Conservation (phyloP, 23 red algal species). For the Cyanidiococcus yangmingshanensis region DNA sequence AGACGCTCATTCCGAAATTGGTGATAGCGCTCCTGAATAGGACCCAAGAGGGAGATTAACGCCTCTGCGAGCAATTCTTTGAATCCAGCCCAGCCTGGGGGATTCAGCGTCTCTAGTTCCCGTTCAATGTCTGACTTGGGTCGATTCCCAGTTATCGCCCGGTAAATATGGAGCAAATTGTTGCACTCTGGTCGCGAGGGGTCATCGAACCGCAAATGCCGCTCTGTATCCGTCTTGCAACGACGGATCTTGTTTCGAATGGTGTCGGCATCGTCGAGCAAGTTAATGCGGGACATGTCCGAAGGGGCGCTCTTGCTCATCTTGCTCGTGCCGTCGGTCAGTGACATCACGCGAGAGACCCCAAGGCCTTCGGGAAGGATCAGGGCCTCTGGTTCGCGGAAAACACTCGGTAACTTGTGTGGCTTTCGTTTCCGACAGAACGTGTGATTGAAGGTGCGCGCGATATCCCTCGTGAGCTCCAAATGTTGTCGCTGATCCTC, state of each 20-base stretch:
- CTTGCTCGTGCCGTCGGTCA: constrained; percentile 91
- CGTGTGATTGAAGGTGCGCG: constrained; percentile 75
- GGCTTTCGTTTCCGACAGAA: constrained; percentile 39
- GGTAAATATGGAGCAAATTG: constrained; percentile 87
- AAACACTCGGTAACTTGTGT: constrained; percentile 25
- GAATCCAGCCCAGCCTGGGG: constrained; percentile 51
- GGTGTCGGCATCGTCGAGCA: constrained; percentile 51
- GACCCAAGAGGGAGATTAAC: constrained; percentile 43
- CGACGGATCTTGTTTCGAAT: constrained; percentile 75
- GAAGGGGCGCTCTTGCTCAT: constrained; percentile 87
- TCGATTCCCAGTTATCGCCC: constrained; percentile 39
- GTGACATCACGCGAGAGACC: constrained; percentile 68
- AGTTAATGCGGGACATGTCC: constrained; percentile 77
- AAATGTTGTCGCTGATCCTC: constrained; percentile 98
- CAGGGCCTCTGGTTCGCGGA: constrained; percentile 75
- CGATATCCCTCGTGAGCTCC: constrained; percentile 78
- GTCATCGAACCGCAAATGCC: constrained; percentile 64
- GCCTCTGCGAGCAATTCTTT: constrained; percentile 78
- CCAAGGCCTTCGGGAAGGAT: constrained; percentile 31
- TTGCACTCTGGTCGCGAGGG: constrained; percentile 72
- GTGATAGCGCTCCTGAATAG: constrained; percentile 60
- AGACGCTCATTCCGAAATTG: constrained; percentile 49
- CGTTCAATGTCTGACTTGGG: constrained; percentile 43
- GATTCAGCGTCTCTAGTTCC: constrained; percentile 38
- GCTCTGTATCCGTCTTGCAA: constrained; percentile 82